Evolutionary conservation across 768 basidiomycete species (phyloP).

Genomic region (Erythrobasidium yunnanense): DNA sequence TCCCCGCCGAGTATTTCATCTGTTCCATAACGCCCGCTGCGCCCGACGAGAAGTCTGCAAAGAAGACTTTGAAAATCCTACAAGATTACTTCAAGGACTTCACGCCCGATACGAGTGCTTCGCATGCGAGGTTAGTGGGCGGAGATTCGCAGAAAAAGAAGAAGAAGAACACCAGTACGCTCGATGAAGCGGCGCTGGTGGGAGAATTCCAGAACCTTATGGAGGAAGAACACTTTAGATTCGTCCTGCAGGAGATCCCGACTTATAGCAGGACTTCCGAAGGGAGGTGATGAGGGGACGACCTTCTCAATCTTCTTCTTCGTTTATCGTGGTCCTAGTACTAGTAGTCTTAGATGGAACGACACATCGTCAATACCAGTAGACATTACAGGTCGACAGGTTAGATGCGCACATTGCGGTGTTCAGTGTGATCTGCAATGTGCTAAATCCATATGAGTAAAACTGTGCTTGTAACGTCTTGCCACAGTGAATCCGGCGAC

Average conservation of each 20-base stretch:
- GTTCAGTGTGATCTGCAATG: neutral
- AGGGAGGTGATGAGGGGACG: neutral
- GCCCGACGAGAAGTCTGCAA: conserved; percentile 76
- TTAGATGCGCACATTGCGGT: neutral
- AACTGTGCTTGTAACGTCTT: no score
- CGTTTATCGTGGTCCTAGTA: neutral
- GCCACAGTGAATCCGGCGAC: no score
- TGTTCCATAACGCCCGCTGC: conserved; percentile 62
- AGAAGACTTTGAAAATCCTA: conserved; percentile 63
- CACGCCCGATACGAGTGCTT: conserved; percentile 51
- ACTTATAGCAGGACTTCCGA: neutral
- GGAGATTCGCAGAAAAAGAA: conserved; percentile 43
- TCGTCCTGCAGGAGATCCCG: conserved; percentile 84
- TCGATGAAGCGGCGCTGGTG: conserved; percentile 55
- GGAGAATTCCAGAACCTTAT: conserved; percentile 87
- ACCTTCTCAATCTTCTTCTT: neutral
- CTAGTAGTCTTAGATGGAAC: neutral
- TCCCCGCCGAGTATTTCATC: conserved; percentile 81
- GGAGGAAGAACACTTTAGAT: conserved; percentile 93
- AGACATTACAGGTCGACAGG: neutral
- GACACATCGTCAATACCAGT: neutral
- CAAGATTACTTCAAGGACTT: conserved; percentile 64
- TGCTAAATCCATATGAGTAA: no score
- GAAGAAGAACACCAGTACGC: conserved; percentile 40
- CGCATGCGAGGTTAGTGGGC: conserved; percentile 7